Base-by-base conservation (phyloP, 2,329 filamentous ascomycete species). In the Colletotrichum musae region DNA sequence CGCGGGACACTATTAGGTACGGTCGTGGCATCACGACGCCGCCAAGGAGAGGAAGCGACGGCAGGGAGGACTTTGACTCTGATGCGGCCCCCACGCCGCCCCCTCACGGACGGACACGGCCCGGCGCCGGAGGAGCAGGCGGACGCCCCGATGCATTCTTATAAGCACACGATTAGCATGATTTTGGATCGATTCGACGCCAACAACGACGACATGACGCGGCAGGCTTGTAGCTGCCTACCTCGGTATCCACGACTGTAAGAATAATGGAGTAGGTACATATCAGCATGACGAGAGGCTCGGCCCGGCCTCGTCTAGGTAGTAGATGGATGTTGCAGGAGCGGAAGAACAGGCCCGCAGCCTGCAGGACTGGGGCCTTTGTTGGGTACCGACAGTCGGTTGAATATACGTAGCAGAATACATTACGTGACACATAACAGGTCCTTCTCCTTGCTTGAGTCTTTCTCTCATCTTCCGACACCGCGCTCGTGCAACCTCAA, bases 11-110 rank as follows among this genome's bases (percentile, higher is more conserved):
- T 24, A 77, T 71, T 28, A 77, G 77, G 18, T 84, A 85, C 47
- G 83, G 83, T 1, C 80, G 81, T 26, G 82, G 81, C 12, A 83
- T 85, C 61, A 85, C 83, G 4, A 79, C 76, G 45, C 76, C 80
- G 50, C 78, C 81, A 5, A 72, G 77, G 57, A 74, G 75, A 41
- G 75, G 74, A 10, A 78, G 75, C 57, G 75, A 77, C n/a, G 77
- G 50, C 41, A 64, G 62, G 41, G 67, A 70, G 24, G 67, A 70
- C 7, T 70, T 51, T n/a, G 67, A 70, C 16, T 67, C 67, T 12
- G 67, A 70, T 24, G 21, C 21, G 45, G 67, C 67, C 24, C 67
- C 67, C 9, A 70, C 67, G 13, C 67, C 67, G 24, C 67, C 67
- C 7, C 67, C 67, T 24, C 67, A 70, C 45, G 52, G 52, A 24